Conservation (phyloP, 129 eudicot species). For the Cynara cardunculus region DNA sequence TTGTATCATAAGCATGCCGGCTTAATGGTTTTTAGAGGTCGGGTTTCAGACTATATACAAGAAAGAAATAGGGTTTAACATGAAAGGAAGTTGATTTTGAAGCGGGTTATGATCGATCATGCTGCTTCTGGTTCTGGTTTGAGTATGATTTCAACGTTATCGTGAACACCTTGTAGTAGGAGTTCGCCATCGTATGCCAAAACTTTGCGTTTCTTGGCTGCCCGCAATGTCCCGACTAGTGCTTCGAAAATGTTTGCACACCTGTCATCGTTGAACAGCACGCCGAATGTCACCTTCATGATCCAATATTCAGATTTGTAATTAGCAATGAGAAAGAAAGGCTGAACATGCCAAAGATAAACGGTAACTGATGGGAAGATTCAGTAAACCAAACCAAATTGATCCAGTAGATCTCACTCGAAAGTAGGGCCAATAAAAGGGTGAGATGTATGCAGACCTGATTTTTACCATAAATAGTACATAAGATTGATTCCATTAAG, state of each 20-base stretch:
- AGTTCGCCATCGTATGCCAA: slow-evolving; percentile 86
- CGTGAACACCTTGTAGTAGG: slow-evolving; percentile 94
- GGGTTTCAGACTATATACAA: slow-evolving; percentile 4
- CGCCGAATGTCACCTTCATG: slow-evolving; percentile 91
- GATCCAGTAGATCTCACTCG: background rate
- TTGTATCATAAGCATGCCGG: slow-evolving; percentile 7
- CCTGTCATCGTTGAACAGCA: slow-evolving; percentile 79
- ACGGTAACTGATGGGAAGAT: background rate
- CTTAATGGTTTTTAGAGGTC: background rate
- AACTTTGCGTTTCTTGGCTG: slow-evolving; percentile 85
- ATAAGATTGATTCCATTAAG: too few relatives aligned
- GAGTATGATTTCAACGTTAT: slow-evolving; percentile 75
- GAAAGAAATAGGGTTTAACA: background rate
- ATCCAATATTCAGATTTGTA: background rate
- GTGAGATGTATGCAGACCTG: background rate
- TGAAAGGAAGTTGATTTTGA: background rate
- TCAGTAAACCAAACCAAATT: background rate
- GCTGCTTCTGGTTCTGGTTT: slow-evolving; percentile 46
- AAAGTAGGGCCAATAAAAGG: background rate
- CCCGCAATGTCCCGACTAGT: slow-evolving; percentile 88
- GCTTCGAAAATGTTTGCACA: slow-evolving; percentile 98
- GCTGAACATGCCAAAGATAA: background rate
- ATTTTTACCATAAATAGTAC: background rate
- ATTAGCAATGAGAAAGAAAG: background rate
- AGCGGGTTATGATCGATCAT: slow-evolving; percentile 16